phyloP scores from a whole-genome alignment of 1,284 basidiomycete species.

The Puccinia coronata region DNA sequence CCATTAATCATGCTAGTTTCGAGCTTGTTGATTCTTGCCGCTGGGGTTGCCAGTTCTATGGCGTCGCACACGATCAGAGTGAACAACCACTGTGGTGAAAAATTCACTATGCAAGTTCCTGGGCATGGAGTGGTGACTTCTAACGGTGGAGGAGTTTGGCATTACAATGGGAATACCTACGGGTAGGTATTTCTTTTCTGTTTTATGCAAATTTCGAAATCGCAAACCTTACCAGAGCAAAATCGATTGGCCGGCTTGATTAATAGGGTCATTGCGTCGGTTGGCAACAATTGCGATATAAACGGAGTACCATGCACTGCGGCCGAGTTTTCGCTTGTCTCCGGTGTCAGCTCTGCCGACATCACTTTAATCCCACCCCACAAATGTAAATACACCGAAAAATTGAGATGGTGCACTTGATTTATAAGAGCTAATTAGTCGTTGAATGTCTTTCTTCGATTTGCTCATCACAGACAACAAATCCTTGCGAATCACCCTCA shows the following conservation, averaged over 20 bases:
- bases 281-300: slow-evolving; percentile 12
- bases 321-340: slow-evolving; percentile 28
- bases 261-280: background rate
- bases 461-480: background rate
- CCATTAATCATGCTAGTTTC: background rate
- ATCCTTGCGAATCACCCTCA: background rate
- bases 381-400: background rate
- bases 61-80: background rate
- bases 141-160: slow-evolving; percentile 16
- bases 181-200: slow-evolving; percentile 1
- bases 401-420: no score
- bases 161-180: slow-evolving; percentile 27
- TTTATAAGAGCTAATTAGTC: background rate
- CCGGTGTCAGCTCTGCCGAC: slow-evolving; percentile 27
- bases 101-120: slow-evolving; percentile 36
- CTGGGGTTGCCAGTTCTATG: background rate
- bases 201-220: background rate
- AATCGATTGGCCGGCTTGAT: background rate
- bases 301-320: slow-evolving; percentile 29
- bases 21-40: background rate
- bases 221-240: background rate
- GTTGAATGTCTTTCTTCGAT: background rate
- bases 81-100: slow-evolving; percentile 37
- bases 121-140: slow-evolving; percentile 7
- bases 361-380: slow-evolving; percentile 42